Conservation (phyloP, 495 filamentous ascomycete species). For the Bacidia gigantensis region DNA sequence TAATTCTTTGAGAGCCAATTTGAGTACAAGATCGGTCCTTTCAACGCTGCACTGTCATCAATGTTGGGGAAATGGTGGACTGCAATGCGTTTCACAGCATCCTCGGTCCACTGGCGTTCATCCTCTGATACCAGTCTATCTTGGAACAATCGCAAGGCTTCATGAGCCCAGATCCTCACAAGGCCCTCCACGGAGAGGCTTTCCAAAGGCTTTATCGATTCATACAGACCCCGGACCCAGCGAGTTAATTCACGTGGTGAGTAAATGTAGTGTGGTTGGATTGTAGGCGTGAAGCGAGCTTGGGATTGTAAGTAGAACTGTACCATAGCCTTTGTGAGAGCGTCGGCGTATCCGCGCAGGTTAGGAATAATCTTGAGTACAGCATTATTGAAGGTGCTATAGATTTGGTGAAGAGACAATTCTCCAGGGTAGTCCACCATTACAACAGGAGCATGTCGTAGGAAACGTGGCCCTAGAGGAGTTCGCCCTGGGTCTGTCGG, state of each 20-base stretch:
- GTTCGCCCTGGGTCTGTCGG: conserved; percentile 97
- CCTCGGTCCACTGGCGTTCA: conserved; percentile 88
- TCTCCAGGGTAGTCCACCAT: conserved; percentile 99
- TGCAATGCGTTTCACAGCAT: conserved; percentile 69
- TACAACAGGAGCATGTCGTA: conserved; percentile 87
- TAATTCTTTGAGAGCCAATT: conserved; percentile 99
- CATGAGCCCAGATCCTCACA: conserved; percentile 95
- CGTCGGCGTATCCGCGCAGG: conserved; percentile 85
- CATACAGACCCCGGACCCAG: conserved; percentile 94
- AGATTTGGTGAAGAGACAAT: conserved; percentile 85
- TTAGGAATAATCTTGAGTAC: conserved; percentile 92
- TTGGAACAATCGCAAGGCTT: conserved; percentile 90
- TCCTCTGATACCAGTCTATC: conserved; percentile 90
- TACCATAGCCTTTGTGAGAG: conserved; percentile 96
- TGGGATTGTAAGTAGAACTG: conserved; percentile 92
- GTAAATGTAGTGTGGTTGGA: conserved; percentile 98
- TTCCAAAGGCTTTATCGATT: conserved; percentile 87
- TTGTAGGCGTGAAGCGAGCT: conserved; percentile 80
- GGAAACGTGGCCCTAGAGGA: conserved; percentile 80
- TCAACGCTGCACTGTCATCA: conserved; percentile 75
- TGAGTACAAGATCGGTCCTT: conserved; percentile 88
- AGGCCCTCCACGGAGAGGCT: conserved; percentile 77
- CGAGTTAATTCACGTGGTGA: conserved; percentile 93
- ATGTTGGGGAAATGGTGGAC: conserved; percentile 87
- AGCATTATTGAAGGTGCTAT: conserved; percentile 95